phyloP scores from a whole-genome alignment of 73 alveolate species.

The Tetrahymena malaccensis region DNA sequence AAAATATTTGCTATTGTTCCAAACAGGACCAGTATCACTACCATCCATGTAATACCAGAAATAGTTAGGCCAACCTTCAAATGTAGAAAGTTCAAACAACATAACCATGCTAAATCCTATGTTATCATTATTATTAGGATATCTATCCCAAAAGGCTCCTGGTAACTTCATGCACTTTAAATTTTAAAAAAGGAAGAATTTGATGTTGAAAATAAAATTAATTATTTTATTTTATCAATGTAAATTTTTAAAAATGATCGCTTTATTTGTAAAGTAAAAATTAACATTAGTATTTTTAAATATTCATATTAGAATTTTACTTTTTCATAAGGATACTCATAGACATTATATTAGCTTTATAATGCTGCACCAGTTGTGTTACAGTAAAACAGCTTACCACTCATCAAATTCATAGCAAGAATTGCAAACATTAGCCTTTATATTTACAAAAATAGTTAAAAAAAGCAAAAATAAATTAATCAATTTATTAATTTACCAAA shows the following conservation, averaged over 20 bases:
- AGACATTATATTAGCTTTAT: neutral
- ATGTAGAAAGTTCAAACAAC: constrained; percentile 66
- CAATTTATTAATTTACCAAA: neutral
- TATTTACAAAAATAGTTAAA: neutral
- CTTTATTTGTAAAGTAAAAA: too few relatives aligned
- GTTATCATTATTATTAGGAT: constrained; percentile 66
- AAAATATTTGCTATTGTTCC: neutral
- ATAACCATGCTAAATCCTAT: constrained; percentile 70
- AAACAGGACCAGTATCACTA: constrained; percentile 38
- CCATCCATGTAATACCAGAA: constrained; percentile 60
- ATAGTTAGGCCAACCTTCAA: constrained; percentile 92
- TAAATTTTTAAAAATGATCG: too few relatives aligned
- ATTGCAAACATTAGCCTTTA: constrained; percentile 62
- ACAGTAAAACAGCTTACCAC: constrained; percentile 64
- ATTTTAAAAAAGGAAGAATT: neutral
- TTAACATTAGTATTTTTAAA: too few relatives aligned
- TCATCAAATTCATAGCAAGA: constrained; percentile 55
- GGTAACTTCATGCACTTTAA: neutral
- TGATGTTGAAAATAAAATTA: too few relatives aligned
- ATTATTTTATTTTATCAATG: too few relatives aligned
- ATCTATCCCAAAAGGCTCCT: constrained; percentile 57
- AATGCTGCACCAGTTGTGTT: neutral
- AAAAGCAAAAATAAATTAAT: too few relatives aligned
- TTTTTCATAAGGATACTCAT: neutral
- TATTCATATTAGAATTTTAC: too few relatives aligned